Percentiles rank a stretch among this genome's conserved stretches.
Conservation (phyloP, 129 eudicot species). For the Mikania micrantha region DNA sequence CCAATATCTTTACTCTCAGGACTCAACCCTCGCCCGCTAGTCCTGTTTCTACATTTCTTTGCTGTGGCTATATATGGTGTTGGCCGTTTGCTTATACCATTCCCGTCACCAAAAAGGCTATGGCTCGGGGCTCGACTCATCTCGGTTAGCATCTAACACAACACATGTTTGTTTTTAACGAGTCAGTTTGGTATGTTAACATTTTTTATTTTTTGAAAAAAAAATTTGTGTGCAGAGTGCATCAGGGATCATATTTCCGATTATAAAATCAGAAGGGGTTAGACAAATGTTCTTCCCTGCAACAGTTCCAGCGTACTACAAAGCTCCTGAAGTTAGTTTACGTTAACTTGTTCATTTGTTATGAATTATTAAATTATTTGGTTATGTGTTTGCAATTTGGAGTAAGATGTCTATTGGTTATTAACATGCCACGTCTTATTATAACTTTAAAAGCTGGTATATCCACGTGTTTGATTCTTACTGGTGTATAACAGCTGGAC, state of each 20-base stretch:
- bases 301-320: conserved; percentile 69
- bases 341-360: background rate
- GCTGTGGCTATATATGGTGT: conserved; percentile 28
- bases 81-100: conserved; percentile 30
- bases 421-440: background rate
- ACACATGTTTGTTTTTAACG: background rate
- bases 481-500: background rate
- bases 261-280: conserved; percentile 56
- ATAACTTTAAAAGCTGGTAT: background rate
- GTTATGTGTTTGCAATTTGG: background rate
- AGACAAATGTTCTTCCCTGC: conserved; percentile 74
- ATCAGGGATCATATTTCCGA: conserved; percentile 57
- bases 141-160: conserved; percentile 15
- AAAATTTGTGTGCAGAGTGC: conserved; percentile 43
- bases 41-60: conserved; percentile 30
- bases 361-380: background rate
- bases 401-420: background rate
- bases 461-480: background rate
- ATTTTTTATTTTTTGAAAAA: background rate
- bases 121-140: conserved; percentile 35
- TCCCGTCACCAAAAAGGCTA: conserved; percentile 32
- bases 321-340: conserved; percentile 39
- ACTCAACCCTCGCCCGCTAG: conserved; percentile 35
- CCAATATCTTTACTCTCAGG: conserved; percentile 32
- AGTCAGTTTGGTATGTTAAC: background rate